Evolutionary conservation across 1,284 basidiomycete species (phyloP), one percentile per base, ranked within the genome.

Genomic region (Ganoderma multipileum): DNA sequence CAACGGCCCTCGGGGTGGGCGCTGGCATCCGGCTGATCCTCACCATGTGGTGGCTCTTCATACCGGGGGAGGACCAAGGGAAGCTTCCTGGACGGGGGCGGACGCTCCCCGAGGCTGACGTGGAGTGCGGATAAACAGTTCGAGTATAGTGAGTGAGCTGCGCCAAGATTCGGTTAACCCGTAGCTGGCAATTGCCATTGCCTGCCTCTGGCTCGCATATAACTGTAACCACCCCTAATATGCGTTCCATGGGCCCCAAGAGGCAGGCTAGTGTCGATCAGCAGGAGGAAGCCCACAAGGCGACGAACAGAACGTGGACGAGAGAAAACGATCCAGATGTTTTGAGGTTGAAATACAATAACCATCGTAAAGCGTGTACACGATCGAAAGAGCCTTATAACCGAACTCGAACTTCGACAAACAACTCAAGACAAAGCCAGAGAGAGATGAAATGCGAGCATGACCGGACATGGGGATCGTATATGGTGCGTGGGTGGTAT

Each of bases 1-100:
- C 90, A 0, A 87, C 86, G 1, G 85, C 92, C 0, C 82, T 95
- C n/a, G 94, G 90, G 4, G 83, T 95, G n/a, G 87, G 87, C 11
- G 85, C 89, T 0, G 94, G 87, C 11, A 76, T 95, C 59, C 84
- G 94, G 5, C 74, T 91, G 44, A 63, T 93, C 58, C 85, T 94
- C 74, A 80, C 89, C 1, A 64, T 91, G 0, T 87, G 86, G 75
- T 95, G 93, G 93, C 76, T 90, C 2, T 85, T 91, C 72, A 83
- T 93, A 1, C 90, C 89, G 0, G 82, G 80, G 52, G 89, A 55
- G 16, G 52, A 55, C 11, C 52, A 55, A 9, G 28, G 18, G 8
- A 54, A 55, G 28, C 18, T 2, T 88, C 77, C 73, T 79, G 39
- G 68, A 61, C 20, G 72, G 69, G 62, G 61, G 55, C 23, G 71